Conservation (phyloP, 73 alveolate species). For the Paramecium bursaria region DNA sequence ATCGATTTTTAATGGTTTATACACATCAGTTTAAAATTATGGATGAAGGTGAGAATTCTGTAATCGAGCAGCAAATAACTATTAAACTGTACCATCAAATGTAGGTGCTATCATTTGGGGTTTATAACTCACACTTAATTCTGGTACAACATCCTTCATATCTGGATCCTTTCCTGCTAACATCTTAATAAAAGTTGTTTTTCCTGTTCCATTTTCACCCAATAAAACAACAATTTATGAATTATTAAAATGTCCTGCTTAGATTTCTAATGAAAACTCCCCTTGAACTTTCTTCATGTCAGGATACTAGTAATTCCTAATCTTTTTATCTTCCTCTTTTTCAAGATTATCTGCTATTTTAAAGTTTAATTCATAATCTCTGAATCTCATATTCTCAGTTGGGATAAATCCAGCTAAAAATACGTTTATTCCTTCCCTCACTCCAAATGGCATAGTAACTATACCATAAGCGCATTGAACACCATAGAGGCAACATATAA, state of each 20-base stretch:
- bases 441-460: conserved; percentile 99
- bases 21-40: conserved; percentile 95
- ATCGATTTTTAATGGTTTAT: conserved; percentile 94
- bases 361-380: conserved; percentile 95
- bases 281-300: conserved; percentile 89
- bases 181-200: conserved; percentile 97
- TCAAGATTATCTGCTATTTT: conserved; percentile 89
- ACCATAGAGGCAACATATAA: conserved; percentile 99
- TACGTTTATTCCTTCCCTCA: conserved; percentile 99
- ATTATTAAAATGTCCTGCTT: conserved; percentile 90
- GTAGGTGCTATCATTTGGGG: conserved; percentile 97
- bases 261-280: conserved; percentile 82
- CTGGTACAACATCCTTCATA: conserved; percentile 82
- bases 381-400: conserved; percentile 98
- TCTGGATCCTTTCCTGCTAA: conserved; percentile 94
- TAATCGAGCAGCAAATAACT: conserved; percentile 81
- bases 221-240: conserved; percentile 97
- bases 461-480: conserved; percentile 99
- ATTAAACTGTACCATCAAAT: conserved; percentile 94
- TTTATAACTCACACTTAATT: conserved; percentile 90
- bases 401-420: conserved; percentile 99
- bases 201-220: conserved; percentile 99
- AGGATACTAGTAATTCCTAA: conserved; percentile 82
- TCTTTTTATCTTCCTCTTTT: conserved; percentile 71
- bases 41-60: conserved; percentile 84